Conservation (phyloP, 83 land plant genomes). For the Larix sibirica region DNA sequence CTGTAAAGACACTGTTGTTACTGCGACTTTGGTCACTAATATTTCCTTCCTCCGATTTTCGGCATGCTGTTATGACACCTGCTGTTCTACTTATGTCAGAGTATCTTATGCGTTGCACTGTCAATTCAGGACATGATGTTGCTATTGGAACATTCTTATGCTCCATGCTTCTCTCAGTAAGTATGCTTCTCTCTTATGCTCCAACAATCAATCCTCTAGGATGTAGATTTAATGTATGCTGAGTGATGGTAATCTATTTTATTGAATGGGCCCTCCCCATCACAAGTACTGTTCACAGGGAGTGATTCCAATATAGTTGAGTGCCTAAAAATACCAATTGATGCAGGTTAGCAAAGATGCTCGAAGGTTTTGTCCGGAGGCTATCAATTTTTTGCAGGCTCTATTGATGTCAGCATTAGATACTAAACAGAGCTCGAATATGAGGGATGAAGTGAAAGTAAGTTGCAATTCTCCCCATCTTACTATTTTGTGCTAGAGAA, state of each 20-base stretch:
- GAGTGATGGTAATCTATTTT: too few species aligned
- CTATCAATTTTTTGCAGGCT: slow-evolving; percentile 60
- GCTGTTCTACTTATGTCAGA: slow-evolving; percentile 79
- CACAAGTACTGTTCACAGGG: too few species aligned
- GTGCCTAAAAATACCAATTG: neutral
- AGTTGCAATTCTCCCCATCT: neutral
- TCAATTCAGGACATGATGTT: slow-evolving; percentile 69
- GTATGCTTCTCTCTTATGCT: slow-evolving; percentile 10
- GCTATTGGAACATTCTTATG: slow-evolving; percentile 87
- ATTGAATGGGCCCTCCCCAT: too few species aligned
- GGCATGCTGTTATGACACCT: slow-evolving; percentile 94
- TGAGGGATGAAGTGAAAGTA: slow-evolving; percentile 3
- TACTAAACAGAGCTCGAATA: slow-evolving; percentile 14
- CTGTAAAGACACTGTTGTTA: slow-evolving; percentile 65
- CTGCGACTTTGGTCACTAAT: slow-evolving; percentile 86
- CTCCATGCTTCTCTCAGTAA: slow-evolving; percentile 80
- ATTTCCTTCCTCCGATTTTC: slow-evolving; percentile 94
- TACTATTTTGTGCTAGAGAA: neutral
- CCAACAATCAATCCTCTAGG: too few species aligned
- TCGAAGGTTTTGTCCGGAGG: slow-evolving; percentile 84
- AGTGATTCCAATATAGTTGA: too few species aligned
- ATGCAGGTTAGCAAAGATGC: slow-evolving; percentile 60
- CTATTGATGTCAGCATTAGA: slow-evolving; percentile 60
- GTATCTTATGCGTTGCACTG: slow-evolving; percentile 88
- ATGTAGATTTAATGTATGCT: too few species aligned